A percentile compares a stretch with the other conserved stretches of the same genome.
These are phyloP conservation scores for Verticillium dahliae DNA, from an alignment of 2,329 filamentous ascomycete genomes.

Conservation along the genomic window DNA sequence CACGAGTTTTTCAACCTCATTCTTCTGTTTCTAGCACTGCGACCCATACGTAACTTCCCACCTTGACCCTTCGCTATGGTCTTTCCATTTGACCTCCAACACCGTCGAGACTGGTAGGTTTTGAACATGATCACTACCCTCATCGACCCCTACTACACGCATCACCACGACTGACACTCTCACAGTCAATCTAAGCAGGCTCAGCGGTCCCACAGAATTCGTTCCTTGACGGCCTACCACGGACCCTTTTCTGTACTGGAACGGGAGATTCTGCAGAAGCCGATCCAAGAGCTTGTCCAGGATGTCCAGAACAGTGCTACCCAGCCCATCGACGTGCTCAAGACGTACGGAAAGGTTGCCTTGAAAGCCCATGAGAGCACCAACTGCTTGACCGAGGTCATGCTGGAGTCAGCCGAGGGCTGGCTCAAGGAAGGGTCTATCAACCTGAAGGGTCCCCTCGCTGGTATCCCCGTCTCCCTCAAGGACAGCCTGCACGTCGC, in stretches of 20 bases:
- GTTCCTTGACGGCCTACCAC: slow-evolving; percentile 59
- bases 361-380: slow-evolving; percentile 78
- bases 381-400: slow-evolving; percentile 83
- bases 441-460: slow-evolving; percentile 75
- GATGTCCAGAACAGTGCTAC: slow-evolving; percentile 66
- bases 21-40: not conserved
- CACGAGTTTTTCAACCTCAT: not conserved
- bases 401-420: slow-evolving; percentile 69
- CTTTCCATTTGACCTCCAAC: slow-evolving; percentile 52
- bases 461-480: slow-evolving; percentile 79
- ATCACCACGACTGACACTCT: slow-evolving; percentile 18
- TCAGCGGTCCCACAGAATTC: slow-evolving; percentile 65
- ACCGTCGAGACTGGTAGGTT: slow-evolving; percentile 63
- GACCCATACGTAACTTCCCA: not conserved
- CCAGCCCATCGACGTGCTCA: slow-evolving; percentile 67
- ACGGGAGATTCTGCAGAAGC: slow-evolving; percentile 59
- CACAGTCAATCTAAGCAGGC: slow-evolving; percentile 71
- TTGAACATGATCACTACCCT: slow-evolving; percentile 2
- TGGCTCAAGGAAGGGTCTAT: slow-evolving; percentile 55
- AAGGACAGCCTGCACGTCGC: slow-evolving; percentile 77
- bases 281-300: slow-evolving; percentile 72
- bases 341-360: slow-evolving; percentile 80
- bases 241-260: slow-evolving; percentile 59
- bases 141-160: not conserved
- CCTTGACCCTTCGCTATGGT: slow-evolving; percentile 3